phyloP scores from a whole-genome alignment of 495 filamentous ascomycete genomes.

The Xylaria sp. region DNA sequence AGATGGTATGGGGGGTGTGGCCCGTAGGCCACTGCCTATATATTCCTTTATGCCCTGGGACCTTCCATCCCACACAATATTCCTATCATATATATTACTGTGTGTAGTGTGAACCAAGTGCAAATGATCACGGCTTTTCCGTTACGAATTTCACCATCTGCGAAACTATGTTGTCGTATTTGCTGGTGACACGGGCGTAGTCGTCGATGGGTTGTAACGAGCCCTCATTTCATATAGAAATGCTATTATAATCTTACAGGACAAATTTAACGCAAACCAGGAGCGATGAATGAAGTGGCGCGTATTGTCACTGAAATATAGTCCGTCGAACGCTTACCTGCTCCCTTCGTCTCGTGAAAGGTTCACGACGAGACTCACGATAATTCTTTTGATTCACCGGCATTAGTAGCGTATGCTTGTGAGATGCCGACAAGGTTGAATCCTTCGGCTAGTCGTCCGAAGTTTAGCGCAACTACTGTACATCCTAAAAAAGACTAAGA shows the following conservation, averaged over 20 bases:
- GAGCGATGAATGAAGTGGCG: neutral
- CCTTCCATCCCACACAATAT: too few relatives aligned
- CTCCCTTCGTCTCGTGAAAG: neutral
- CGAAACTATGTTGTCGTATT: neutral
- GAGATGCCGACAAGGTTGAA: neutral
- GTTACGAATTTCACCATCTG: neutral
- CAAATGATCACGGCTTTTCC: neutral
- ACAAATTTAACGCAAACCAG: neutral
- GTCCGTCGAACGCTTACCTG: neutral
- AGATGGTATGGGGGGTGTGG: too few relatives aligned
- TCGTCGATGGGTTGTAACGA: too few relatives aligned
- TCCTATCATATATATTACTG: neutral
- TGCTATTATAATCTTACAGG: neutral
- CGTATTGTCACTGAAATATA: neutral
- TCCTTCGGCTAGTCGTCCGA: neutral
- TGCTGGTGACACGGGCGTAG: neutral
- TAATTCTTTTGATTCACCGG: neutral
- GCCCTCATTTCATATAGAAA: neutral
- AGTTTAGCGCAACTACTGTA: neutral
- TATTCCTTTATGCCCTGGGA: too few relatives aligned
- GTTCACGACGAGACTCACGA: constrained; percentile 1
- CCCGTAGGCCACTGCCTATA: too few relatives aligned
- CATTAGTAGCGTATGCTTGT: neutral
- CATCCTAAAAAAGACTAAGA: neutral
- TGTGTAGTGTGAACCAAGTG: neutral